Conservation (phyloP, 2,329 filamentous ascomycete species). For the Epichloe amarillans region DNA sequence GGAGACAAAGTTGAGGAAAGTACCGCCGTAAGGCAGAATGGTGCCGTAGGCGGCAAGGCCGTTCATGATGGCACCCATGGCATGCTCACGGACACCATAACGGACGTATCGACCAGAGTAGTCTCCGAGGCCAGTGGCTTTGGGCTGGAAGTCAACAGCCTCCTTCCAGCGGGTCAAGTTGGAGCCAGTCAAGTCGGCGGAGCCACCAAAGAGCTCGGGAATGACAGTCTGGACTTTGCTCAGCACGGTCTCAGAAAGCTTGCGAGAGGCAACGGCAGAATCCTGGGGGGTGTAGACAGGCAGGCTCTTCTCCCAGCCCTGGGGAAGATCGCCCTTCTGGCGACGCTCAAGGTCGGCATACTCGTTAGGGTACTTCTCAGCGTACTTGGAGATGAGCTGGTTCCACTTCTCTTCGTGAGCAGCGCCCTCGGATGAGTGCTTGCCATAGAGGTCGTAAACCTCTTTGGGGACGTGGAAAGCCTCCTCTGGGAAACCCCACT, state of each 20-base stretch:
- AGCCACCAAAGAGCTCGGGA: conserved; percentile 89
- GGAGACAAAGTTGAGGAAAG: conserved; percentile 98
- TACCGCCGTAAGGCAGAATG: conserved; percentile 84
- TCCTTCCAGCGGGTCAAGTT: conserved; percentile 99
- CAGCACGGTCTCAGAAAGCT: conserved; percentile 90
- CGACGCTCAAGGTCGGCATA: conserved; percentile 72
- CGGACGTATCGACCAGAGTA: conserved; percentile 85
- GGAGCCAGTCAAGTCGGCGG: conserved; percentile 93
- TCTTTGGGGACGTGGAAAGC: conserved; percentile 86
- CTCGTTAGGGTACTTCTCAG: conserved; percentile 61
- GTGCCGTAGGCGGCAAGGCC: conserved; percentile 92
- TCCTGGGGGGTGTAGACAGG: conserved; percentile 82
- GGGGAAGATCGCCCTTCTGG: conserved; percentile 69
- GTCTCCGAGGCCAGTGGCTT: conserved; percentile 71
- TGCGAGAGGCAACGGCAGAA: conserved; percentile 77
- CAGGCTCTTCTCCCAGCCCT: conserved; percentile 91
- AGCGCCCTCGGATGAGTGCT: conserved; percentile 75
- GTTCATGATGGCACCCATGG: conserved; percentile 87
- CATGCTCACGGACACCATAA: conserved; percentile 86
- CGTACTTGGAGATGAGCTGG: conserved; percentile 79
- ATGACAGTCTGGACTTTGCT: conserved; percentile 71
- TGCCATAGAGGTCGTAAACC: conserved; percentile 83
- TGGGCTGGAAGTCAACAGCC: conserved; percentile 94
- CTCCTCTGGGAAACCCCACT: conserved; percentile 91
- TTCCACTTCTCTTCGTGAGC: conserved; percentile 93